Evolutionary conservation across 2,329 filamentous ascomycete genomes (phyloP).

Genomic region (Fusarium poae): DNA sequence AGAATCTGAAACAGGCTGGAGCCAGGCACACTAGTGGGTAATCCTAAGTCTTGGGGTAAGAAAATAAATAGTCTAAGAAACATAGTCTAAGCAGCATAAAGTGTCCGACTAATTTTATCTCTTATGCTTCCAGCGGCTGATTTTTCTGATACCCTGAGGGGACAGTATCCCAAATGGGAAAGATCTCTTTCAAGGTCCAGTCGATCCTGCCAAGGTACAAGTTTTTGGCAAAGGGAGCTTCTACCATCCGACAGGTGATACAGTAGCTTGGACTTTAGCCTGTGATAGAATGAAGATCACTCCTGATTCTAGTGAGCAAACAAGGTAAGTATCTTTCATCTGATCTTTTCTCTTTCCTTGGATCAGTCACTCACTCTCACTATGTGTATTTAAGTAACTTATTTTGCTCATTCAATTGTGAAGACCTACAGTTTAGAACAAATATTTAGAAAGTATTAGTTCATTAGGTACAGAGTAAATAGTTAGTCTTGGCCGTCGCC

Average conservation of each 20-base stretch:
- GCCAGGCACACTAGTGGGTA: too few species aligned
- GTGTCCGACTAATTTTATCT: too few species aligned
- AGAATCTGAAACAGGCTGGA: slow-evolving; percentile 42
- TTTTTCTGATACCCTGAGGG: too few species aligned
- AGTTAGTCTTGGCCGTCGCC: neutral
- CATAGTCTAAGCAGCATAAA: too few species aligned
- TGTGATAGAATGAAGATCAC: slow-evolving; percentile 28
- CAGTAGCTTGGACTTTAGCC: neutral
- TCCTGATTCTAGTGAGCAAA: slow-evolving; percentile 11
- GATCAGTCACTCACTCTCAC: neutral
- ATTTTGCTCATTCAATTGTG: neutral
- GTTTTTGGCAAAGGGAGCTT: neutral
- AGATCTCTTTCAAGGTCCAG: slow-evolving; percentile 26
- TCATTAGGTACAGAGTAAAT: neutral
- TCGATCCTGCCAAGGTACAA: slow-evolving; percentile 12
- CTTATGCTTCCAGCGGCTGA: too few species aligned
- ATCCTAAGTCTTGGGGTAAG: too few species aligned
- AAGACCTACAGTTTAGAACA: neutral
- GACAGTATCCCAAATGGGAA: slow-evolving; percentile 14
- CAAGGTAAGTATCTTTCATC: slow-evolving; percentile 10
- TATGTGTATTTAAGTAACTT: slow-evolving; percentile 1
- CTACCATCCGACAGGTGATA: neutral
- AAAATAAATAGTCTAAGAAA: too few species aligned
- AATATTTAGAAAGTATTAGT: neutral
- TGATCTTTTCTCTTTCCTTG: slow-evolving; percentile 9